Percentiles rank a stretch among this genome's conserved stretches.
These are phyloP conservation scores for Tetrahymena malaccensis DNA, from an alignment of 73 alveolate species.

Conservation along the genomic window DNA sequence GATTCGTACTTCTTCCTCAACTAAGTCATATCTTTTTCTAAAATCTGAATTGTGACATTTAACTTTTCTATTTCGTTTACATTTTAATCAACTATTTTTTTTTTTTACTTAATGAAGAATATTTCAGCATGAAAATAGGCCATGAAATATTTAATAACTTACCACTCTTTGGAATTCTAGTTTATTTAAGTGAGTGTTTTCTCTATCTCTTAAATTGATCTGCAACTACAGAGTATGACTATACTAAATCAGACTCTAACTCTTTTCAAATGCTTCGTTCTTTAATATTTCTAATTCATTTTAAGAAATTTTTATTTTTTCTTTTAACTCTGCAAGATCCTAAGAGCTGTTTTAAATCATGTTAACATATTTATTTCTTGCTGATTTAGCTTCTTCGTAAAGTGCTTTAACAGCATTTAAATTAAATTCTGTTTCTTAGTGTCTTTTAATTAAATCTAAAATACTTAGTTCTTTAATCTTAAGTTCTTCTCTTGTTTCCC, in stretches of 20 bases:
- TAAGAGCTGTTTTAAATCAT: conserved; percentile 84
- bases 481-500: conserved; percentile 93
- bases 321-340: conserved; percentile 95
- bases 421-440: conserved; percentile 86
- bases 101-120: conserved; percentile 48
- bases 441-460: conserved; percentile 80
- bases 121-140: neutral
- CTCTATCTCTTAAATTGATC: conserved; percentile 79
- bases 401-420: conserved; percentile 81
- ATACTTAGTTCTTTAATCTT: conserved; percentile 87
- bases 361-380: conserved; percentile 92
- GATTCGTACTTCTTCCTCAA: conserved; percentile 85
- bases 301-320: conserved; percentile 82
- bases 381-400: conserved; percentile 91
- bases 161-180: conserved; percentile 65
- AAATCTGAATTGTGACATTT: conserved; percentile 77
- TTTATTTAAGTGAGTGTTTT: conserved; percentile 85
- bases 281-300: conserved; percentile 92
- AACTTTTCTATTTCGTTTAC: conserved; percentile 93
- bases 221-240: conserved; percentile 73
- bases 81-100: conserved; percentile 75
- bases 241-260: conserved; percentile 78
- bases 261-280: conserved; percentile 88
- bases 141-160: neutral
- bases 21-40: conserved; percentile 90